Evolutionary conservation across 768 basidiomycete genomes (phyloP).

Genomic region (Trametes gibbosa): DNA sequence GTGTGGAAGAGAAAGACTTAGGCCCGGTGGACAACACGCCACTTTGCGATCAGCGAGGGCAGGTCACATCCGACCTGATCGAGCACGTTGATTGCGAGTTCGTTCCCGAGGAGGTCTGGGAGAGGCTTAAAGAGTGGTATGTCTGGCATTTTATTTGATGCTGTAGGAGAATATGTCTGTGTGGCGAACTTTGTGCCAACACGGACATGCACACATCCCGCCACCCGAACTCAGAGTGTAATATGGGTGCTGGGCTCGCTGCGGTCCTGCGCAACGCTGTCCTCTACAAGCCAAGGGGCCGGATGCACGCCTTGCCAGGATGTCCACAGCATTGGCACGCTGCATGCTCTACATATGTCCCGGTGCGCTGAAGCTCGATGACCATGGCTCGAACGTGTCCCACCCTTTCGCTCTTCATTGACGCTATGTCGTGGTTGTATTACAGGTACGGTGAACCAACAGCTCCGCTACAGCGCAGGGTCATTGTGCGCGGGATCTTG

Average conservation of each 20-base stretch:
- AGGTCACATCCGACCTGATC: slow-evolving; percentile 42
- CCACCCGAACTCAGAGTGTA: background rate
- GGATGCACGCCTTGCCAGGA: background rate
- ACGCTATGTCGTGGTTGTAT: slow-evolving; percentile 1
- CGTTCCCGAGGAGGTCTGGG: slow-evolving; percentile 73
- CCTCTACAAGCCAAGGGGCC: no score
- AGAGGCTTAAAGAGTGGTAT: slow-evolving; percentile 64
- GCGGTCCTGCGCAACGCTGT: no score
- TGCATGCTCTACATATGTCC: background rate
- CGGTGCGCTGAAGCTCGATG: background rate
- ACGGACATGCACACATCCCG: background rate
- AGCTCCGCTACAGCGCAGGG: slow-evolving; percentile 59
- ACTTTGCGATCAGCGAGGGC: slow-evolving; percentile 44
- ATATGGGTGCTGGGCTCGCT: background rate
- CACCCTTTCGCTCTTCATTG: background rate
- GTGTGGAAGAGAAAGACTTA: slow-evolving; percentile 57
- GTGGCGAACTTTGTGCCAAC: background rate
- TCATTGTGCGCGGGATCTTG: slow-evolving; percentile 56
- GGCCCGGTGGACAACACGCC: slow-evolving; percentile 74
- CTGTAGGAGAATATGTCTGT: background rate
- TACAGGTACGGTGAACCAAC: slow-evolving; percentile 69
- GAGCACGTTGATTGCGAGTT: slow-evolving; percentile 75
- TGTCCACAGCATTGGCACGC: background rate
- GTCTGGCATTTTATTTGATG: slow-evolving; percentile 25
- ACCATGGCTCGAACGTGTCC: background rate